Evolutionary conservation across 1,284 basidiomycete species (phyloP), one percentile per base, ranked within the genome.

Genomic region (Irpex sp.): DNA sequence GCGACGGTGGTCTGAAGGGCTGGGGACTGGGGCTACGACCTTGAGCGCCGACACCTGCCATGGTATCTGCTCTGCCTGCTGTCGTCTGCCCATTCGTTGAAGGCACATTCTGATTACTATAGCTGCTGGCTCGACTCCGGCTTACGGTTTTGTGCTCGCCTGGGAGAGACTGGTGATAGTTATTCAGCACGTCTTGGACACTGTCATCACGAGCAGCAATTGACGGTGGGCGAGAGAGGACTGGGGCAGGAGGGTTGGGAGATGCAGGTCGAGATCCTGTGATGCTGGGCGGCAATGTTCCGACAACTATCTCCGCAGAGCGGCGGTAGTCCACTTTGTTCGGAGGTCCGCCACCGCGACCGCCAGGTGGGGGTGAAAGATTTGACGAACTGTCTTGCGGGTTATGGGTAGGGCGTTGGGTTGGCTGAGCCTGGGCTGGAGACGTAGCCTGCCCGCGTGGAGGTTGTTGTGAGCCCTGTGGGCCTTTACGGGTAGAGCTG

Each of bases 91-190:
- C 74, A 60, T 64, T 74, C 63, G 66, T 69, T 15, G 64, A 7
- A 19, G 47, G 62, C 9, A 57, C 35, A 65, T 70, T 58, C 67
- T 72, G 58, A 63, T 68, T 19, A 57, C 60, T 61, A 61, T 65
- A 66, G 63, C 66, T 69, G 58, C 65, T 67, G 47, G 68, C 63
- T 60, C 66, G 69, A 54, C 68, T 76, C 66, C 82, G 76, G 71
- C 83, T 81, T 67, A 79, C 79, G 59, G 80, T 78, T 77, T 84
- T 85, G 21, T 88, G 81, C 75, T 98, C 95, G 1, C 93, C 94
- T 1, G 95, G 95, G 74, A 98, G 85, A 0, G 90, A 87, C 70
- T 95, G 94, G 15, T 89, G 85, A 70, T 97, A 97, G 66, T 88
- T 83, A 4, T 79, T 81, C 7, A 95, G 74, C 1, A 95, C 88